Percentiles rank a stretch among this genome's conserved stretches.
Evolutionary conservation across 164 flowering plant genomes (phyloP).

Genomic region (Nymphaea thermarum): DNA sequence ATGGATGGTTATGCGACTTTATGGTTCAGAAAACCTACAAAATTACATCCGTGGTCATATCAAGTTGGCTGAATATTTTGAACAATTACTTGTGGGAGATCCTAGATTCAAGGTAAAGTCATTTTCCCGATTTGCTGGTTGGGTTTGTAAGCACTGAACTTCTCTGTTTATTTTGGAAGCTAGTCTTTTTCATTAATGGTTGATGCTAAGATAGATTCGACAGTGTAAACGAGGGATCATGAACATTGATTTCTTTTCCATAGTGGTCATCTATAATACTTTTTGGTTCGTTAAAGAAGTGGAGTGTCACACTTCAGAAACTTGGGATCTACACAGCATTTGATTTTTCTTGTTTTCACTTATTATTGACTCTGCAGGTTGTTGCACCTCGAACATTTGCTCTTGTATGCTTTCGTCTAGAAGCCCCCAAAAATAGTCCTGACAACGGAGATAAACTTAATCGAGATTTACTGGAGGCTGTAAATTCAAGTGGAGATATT

Average conservation of each 20-base stretch:
- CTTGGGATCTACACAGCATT: not conserved
- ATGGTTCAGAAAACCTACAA: slow-evolving; percentile 72
- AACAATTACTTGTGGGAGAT: slow-evolving; percentile 56
- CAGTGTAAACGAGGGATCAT: no score
- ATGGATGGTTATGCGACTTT: slow-evolving; percentile 92
- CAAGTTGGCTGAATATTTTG: slow-evolving; percentile 60
- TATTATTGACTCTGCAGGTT: slow-evolving; percentile 27
- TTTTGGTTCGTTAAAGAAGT: no score
- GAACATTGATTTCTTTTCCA: no score
- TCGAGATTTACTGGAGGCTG: slow-evolving; percentile 50
- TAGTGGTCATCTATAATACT: no score
- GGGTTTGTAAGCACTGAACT: no score
- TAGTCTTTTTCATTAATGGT: no score
- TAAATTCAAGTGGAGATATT: slow-evolving; percentile 61
- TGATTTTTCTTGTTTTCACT: not conserved
- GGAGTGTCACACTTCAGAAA: no score
- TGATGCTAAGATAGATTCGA: no score
- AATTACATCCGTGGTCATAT: slow-evolving; percentile 77
- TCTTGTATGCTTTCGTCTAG: slow-evolving; percentile 74
- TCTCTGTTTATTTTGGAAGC: no score
- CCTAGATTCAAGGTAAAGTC: slow-evolving; percentile 71
- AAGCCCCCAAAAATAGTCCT: slow-evolving; percentile 22
- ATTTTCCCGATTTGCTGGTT: no score
- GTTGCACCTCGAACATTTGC: slow-evolving; percentile 63
- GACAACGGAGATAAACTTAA: slow-evolving; percentile 43